Base-by-base conservation (phyloP, 2,329 filamentous ascomycete genomes). In the Pseudomassariella vexata region DNA sequence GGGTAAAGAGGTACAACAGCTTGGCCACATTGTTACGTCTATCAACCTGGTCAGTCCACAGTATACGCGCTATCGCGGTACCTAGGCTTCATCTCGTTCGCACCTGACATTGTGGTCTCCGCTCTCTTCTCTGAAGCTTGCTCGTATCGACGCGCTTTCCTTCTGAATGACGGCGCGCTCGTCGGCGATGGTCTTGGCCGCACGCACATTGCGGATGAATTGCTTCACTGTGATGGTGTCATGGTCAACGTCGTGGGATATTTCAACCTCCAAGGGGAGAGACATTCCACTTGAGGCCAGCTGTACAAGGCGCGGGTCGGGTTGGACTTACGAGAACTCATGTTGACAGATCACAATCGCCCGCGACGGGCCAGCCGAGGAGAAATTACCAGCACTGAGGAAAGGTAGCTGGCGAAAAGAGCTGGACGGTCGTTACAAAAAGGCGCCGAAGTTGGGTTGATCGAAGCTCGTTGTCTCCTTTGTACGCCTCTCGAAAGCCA, bases 11-110 rank as follows among this genome's bases (percentile, higher is more conserved):
- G 59, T 98, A 98, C 23, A 98, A 76, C 21, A 98, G 78, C 64
- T 98, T 98, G 38, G 92, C 89, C 50, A 98, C 92, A 74, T 98
- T 98, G 70, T 98, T 98, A 57, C 92, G 82, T 66, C 90, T 95
- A 37, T 35, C 24, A 35, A 25, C 25, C 34, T 34, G 9, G n/a
- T n/a, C n/a, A n/a, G n/a, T n/a, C n/a, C n/a, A n/a, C n/a, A n/a
- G n/a, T n/a, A n/a, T n/a, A n/a, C n/a, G n/a, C n/a, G n/a, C n/a
- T n/a, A n/a, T n/a, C n/a, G n/a, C n/a, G n/a, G n/a, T n/a, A n/a
- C n/a, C 21, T n/a, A 9, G 9, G 21, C 9, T 14, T n/a, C n/a
- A n/a, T n/a, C n/a, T n/a, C n/a, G 19, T 42, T 35, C 52, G 44
- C 70, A 95, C 89, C 90, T 82, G 50, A 94, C 73, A 56, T 85